A percentile compares a stretch with the other conserved stretches of the same genome.
These are phyloP conservation scores for Coccinonectria pachysandricola DNA, from an alignment of 2,329 filamentous ascomycete genomes.

Conservation along the genomic window DNA sequence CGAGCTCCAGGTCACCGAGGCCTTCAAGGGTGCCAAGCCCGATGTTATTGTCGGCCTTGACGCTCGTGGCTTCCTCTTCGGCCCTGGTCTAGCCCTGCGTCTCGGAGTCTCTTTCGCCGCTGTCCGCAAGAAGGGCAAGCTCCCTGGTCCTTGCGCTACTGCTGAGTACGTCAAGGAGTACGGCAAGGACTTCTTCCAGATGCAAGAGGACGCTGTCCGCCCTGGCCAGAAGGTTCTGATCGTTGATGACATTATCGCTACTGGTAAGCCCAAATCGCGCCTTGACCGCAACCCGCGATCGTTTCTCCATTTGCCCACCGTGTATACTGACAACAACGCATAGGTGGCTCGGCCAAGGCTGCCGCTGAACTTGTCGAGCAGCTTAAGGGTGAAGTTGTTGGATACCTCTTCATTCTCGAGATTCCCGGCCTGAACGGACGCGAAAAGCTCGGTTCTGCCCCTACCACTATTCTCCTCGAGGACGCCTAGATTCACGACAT, in stretches of 20 bases:
- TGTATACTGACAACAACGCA: no score
- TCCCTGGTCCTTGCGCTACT: conserved; percentile 79
- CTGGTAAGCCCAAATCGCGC: conserved; percentile 52
- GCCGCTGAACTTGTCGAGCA: conserved; percentile 79
- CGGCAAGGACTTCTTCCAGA: conserved; percentile 89
- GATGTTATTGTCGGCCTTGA: conserved; percentile 93
- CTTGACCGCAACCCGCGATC: no score
- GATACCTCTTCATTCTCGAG: conserved; percentile 92
- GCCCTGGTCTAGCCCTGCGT: conserved; percentile 74
- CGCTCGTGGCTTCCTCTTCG: conserved; percentile 90
- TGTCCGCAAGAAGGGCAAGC: conserved; percentile 90
- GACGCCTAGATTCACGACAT: conserved; percentile 17
- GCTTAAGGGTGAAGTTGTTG: conserved; percentile 75
- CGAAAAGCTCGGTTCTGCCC: conserved; percentile 70
- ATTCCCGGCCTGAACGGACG: conserved; percentile 87
- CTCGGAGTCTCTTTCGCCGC: conserved; percentile 83
- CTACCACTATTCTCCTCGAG: conserved; percentile 73
- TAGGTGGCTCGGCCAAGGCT: conserved; percentile 84
- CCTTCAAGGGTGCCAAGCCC: conserved; percentile 52
- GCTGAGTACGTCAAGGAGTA: conserved; percentile 93
- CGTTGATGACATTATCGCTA: conserved; percentile 97
- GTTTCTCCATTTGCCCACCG: no score
- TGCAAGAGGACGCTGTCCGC: conserved; percentile 79
- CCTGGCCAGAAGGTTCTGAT: conserved; percentile 82
- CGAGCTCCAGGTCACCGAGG: conserved; percentile 66